Percentiles rank a stretch among this genome's conserved stretches.
These are phyloP conservation scores for Backusella circina DNA, from an alignment of 192 early-diverging fungal genomes.

Conservation along the genomic window DNA sequence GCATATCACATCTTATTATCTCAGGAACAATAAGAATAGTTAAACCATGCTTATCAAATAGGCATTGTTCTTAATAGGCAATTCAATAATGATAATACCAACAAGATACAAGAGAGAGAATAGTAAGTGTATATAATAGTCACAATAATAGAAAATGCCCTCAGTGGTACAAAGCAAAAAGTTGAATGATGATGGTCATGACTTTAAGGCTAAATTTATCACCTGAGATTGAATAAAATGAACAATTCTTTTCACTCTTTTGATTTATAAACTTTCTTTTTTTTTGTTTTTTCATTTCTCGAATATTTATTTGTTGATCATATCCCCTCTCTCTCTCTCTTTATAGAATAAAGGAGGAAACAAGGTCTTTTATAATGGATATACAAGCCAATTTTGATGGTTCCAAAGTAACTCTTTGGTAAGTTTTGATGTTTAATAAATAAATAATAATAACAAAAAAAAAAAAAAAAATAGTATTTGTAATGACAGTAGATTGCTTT, in stretches of 20 bases:
- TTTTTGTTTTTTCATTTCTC: background rate
- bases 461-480: background rate
- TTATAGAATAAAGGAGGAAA: background rate
- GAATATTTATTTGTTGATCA: background rate
- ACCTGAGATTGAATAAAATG: background rate
- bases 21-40: no score
- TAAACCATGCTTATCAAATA: no score
- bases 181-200: background rate
- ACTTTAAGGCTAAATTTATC: background rate
- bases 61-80: no score
- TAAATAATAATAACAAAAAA: background rate
- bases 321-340: background rate
- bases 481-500: background rate
- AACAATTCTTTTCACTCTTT: background rate
- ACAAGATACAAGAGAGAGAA: background rate
- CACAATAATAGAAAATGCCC: background rate
- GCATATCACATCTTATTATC: background rate
- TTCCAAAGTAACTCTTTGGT: background rate
- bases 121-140: background rate
- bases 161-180: background rate
- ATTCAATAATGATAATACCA: no score
- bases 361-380: background rate
- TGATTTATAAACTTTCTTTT: background rate
- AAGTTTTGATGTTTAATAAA: background rate
- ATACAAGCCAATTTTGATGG: background rate